These are phyloP conservation scores for Kockovaella imperatae DNA, from an alignment of 768 basidiomycete species.

Conservation along the genomic window DNA sequence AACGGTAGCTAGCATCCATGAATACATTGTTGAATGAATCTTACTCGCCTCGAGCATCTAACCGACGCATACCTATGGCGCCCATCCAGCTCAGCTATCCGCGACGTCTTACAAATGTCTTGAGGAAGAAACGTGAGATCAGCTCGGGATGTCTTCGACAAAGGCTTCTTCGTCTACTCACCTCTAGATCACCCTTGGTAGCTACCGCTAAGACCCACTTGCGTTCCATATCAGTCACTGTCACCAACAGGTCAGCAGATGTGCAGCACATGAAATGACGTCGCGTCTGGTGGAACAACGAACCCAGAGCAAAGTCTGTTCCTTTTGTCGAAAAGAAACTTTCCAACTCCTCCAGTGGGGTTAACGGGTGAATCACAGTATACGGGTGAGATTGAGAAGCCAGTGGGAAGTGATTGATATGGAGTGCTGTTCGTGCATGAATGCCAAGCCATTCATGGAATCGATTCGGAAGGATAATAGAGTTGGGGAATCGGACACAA, in stretches of 20 bases:
- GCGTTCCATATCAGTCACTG: slow-evolving; percentile 64
- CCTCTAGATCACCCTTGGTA: slow-evolving; percentile 40
- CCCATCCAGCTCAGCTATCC: no score
- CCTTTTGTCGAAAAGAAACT: slow-evolving; percentile 52
- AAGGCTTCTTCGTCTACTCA: slow-evolving; percentile 17
- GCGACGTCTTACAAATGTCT: no score
- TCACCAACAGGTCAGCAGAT: neutral
- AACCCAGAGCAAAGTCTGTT: slow-evolving; percentile 35
- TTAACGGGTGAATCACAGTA: slow-evolving; percentile 64
- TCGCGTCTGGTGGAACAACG: slow-evolving; percentile 1
- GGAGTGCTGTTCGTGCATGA: slow-evolving; percentile 15
- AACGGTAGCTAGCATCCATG: no score
- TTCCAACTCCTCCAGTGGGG: slow-evolving; percentile 73
- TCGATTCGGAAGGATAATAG: neutral
- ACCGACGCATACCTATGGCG: no score
- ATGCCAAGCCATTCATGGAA: neutral
- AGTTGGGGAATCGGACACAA: neutral
- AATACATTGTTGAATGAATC: no score
- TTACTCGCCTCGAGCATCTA: no score
- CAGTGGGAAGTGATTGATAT: slow-evolving; percentile 39
- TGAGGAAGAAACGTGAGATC: no score
- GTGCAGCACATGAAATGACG: neutral
- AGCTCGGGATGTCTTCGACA: neutral
- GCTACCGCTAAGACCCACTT: slow-evolving; percentile 45
- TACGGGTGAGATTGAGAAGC: slow-evolving; percentile 35